Evolutionary conservation across 2,329 filamentous ascomycete genomes (phyloP).

Genomic region (Chaetomium sp.): DNA sequence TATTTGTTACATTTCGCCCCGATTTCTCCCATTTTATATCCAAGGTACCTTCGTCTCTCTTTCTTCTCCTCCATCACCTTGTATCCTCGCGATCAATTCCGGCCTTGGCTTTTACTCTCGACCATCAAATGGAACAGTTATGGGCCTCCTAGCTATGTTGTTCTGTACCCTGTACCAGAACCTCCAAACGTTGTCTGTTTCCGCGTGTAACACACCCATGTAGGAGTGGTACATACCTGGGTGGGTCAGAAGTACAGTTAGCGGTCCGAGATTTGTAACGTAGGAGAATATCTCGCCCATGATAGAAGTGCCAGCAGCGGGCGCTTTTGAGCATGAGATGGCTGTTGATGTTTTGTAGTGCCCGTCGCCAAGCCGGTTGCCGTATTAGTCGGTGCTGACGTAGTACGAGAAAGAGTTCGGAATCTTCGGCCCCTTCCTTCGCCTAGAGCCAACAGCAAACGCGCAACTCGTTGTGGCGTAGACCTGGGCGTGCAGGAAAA

Average conservation of each 20-base stretch:
- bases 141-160: not conserved
- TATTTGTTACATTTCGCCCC: too few species aligned
- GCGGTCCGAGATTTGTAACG: not conserved
- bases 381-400: not conserved
- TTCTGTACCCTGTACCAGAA: not conserved
- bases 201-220: not conserved
- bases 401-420: not conserved
- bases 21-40: too few species aligned
- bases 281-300: not conserved
- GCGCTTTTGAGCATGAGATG: not conserved
- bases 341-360: not conserved
- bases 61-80: too few species aligned
- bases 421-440: not conserved
- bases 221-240: not conserved
- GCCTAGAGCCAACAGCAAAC: not conserved
- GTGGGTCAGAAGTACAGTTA: not conserved
- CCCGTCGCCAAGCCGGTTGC: not conserved
- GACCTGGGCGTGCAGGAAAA: not conserved
- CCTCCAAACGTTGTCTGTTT: not conserved
- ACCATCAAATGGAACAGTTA: not conserved
- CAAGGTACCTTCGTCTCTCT: too few species aligned
- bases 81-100: too few species aligned
- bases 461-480: not conserved
- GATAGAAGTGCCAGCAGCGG: not conserved
- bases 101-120: not conserved